Conservation (phyloP, 2,329 filamentous ascomycete species). For the Parastagonospora nodorum region DNA sequence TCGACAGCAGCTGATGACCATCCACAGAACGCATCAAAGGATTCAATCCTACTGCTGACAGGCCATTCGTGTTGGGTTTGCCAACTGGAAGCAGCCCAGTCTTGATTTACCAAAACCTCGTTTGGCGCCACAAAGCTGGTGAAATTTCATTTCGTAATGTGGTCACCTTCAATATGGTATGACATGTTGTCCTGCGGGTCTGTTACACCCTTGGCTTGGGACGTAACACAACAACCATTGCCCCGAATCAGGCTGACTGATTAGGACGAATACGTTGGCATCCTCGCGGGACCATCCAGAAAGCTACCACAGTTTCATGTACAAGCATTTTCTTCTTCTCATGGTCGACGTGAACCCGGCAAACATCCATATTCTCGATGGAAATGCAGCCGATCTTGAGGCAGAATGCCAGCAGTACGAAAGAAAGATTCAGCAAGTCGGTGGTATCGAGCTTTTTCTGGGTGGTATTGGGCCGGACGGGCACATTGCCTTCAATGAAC, state of each 20-base stretch:
- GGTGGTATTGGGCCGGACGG: conserved; percentile 85
- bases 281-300: conserved; percentile 82
- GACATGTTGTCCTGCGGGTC: conserved; percentile 22
- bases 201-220: conserved; percentile 17
- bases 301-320: conserved; percentile 92
- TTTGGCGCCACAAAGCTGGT: conserved; percentile 71
- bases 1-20: conserved; percentile 28
- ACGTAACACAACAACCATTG: conserved; percentile 24
- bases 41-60: conserved; percentile 72
- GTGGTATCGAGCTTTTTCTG: conserved; percentile 84
- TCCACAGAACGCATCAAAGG: conserved; percentile 72
- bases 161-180: conserved; percentile 88
- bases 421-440: conserved; percentile 72
- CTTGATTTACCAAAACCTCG: conserved; percentile 76
- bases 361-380: conserved; percentile 84
- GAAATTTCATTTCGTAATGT: conserved; percentile 86
- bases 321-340: conserved; percentile 90
- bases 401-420: conserved; percentile 82
- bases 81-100: conserved; percentile 84
- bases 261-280: conserved; percentile 83
- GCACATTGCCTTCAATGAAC: conserved; percentile 91
- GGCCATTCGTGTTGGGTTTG: conserved; percentile 81
- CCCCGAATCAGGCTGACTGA: conserved; percentile 25
- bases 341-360: conserved; percentile 78
- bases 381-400: conserved; percentile 75